phyloP scores from a whole-genome alignment of 2,329 filamentous ascomycete genomes.

The Microdochium paspali region DNA sequence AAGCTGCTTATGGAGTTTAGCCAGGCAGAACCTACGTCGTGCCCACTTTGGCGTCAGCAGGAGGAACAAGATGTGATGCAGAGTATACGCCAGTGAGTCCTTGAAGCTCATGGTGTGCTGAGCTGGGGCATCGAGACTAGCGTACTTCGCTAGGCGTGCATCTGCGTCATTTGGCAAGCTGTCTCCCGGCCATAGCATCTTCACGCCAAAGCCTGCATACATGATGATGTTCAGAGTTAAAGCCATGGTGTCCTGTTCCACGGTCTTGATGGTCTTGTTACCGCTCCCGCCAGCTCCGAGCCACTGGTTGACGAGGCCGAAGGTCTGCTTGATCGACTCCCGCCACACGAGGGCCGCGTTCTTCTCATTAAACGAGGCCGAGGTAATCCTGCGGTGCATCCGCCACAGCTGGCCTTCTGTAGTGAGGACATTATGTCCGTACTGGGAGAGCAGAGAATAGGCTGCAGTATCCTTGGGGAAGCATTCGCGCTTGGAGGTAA shows the following conservation, averaged over 20 bases:
- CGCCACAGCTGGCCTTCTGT: constrained; percentile 64
- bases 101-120: constrained; percentile 41
- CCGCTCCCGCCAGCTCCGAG: constrained; percentile 27
- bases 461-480: constrained; percentile 60
- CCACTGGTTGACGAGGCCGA: constrained; percentile 52
- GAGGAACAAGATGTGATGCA: constrained; percentile 40
- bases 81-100: constrained; percentile 36
- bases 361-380: constrained; percentile 66
- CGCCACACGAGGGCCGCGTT: constrained; percentile 60
- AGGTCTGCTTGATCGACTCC: constrained; percentile 54
- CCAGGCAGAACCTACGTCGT: not conserved
- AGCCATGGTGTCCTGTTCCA: constrained; percentile 57
- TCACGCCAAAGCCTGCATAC: constrained; percentile 62
- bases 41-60: constrained; percentile 38
- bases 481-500: constrained; percentile 56
- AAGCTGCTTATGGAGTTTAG: not conserved
- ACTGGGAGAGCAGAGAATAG: constrained; percentile 53
- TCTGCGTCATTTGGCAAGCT: constrained; percentile 31
- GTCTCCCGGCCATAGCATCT: constrained; percentile 54
- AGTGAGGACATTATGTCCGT: constrained; percentile 62
- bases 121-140: constrained; percentile 10
- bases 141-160: constrained; percentile 36
- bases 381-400: constrained; percentile 62
- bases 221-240: constrained; percentile 47
- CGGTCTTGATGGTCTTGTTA: constrained; percentile 41